Evolutionary conservation across 805 yeast species (phyloP).

Genomic region (Nakazawaea ernobii): DNA sequence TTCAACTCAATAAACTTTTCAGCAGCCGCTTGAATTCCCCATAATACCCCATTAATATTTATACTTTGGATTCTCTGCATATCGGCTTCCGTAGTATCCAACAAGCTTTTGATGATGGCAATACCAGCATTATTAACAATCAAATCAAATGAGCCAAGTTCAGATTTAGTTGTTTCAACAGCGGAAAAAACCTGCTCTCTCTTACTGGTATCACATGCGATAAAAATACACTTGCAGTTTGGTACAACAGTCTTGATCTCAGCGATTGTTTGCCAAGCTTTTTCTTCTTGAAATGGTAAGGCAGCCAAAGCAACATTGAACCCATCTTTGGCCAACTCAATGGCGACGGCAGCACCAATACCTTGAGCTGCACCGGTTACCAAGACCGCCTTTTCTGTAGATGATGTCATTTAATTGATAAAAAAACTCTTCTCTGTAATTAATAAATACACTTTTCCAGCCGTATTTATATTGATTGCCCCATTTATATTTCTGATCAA

Average conservation of each 20-base stretch:
- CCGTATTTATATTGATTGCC: too few species aligned
- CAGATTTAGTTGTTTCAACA: constrained; percentile 21
- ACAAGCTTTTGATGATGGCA: constrained; percentile 21
- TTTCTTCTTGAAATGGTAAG: constrained; percentile 17
- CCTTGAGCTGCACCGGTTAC: constrained; percentile 60
- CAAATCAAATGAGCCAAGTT: constrained; percentile 28
- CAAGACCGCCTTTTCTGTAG: constrained; percentile 28
- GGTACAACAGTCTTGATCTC: constrained; percentile 15
- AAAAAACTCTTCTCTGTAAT: too few species aligned
- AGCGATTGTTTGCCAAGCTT: constrained; percentile 19
- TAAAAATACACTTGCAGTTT: constrained; percentile 19
- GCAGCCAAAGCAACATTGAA: constrained; percentile 34
- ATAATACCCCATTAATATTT: constrained; percentile 27
- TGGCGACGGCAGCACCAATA: constrained; percentile 46
- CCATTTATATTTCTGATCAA: too few species aligned
- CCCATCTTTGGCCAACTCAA: constrained; percentile 37
- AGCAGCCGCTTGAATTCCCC: constrained; percentile 29
- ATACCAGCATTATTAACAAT: constrained; percentile 34
- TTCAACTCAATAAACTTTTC: constrained; percentile 20
- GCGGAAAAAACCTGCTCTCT: constrained; percentile 20
- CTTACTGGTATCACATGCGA: constrained; percentile 21
- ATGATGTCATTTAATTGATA: too few species aligned
- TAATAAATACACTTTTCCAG: too few species aligned
- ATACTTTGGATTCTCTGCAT: constrained; percentile 18
- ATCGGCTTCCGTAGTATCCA: constrained; percentile 25